Conservation (phyloP, 805 yeast species). For the Cyberlindnera subsufficiens region DNA sequence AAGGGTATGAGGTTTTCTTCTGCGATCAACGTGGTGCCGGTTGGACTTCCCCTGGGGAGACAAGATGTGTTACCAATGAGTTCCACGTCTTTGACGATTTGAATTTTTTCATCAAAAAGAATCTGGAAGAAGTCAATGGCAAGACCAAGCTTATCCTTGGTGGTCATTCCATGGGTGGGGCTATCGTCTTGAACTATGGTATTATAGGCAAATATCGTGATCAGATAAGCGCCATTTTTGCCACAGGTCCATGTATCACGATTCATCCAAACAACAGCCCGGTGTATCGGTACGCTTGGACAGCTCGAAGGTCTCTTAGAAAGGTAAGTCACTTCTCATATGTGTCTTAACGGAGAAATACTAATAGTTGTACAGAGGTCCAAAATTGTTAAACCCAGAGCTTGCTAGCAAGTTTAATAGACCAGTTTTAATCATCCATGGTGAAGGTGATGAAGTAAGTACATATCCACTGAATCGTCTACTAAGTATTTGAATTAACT, state of each 20-base stretch:
- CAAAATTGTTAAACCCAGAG: slow-evolving; percentile 34
- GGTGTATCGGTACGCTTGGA: slow-evolving; percentile 45
- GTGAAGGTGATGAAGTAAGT: slow-evolving; percentile 56
- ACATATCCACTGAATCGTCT: slow-evolving; percentile 26
- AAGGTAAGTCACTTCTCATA: slow-evolving; percentile 12
- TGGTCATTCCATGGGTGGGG: slow-evolving; percentile 86
- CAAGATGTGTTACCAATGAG: slow-evolving; percentile 54
- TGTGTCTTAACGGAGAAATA: not conserved
- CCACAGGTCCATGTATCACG: slow-evolving; percentile 54
- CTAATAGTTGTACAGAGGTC: slow-evolving; percentile 40
- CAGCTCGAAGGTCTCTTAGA: slow-evolving; percentile 54
- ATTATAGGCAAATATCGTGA: slow-evolving; percentile 45
- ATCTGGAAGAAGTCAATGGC: slow-evolving; percentile 29
- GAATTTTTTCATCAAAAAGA: slow-evolving; percentile 46
- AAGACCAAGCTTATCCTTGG: slow-evolving; percentile 41
- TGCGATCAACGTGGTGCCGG: slow-evolving; percentile 80
- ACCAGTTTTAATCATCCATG: slow-evolving; percentile 56
- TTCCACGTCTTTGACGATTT: slow-evolving; percentile 51
- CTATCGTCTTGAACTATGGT: slow-evolving; percentile 57
- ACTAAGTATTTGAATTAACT: slow-evolving; percentile 1
- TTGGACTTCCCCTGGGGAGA: slow-evolving; percentile 47
- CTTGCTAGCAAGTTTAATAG: slow-evolving; percentile 24
- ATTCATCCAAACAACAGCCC: slow-evolving; percentile 54
- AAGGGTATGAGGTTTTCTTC: slow-evolving; percentile 60
- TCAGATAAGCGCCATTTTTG: slow-evolving; percentile 40